Evolutionary conservation across 305 asterid species (phyloP).

Genomic region (Fraxinus floribunda): DNA sequence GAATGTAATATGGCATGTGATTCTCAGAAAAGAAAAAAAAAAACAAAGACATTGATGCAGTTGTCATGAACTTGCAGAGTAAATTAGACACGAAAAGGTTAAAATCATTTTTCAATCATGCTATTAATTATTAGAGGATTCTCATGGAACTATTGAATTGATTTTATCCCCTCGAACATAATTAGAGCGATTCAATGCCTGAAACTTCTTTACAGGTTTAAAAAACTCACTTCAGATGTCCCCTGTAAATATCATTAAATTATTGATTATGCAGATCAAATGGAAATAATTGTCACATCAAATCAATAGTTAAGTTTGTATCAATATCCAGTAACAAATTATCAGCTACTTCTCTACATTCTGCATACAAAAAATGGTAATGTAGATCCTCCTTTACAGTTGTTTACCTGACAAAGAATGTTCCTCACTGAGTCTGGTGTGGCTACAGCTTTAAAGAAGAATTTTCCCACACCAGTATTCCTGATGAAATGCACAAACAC

Average conservation of each 20-base stretch:
- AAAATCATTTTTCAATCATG: background rate
- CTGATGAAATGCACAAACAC: constrained; percentile 35
- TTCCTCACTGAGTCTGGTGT: constrained; percentile 72
- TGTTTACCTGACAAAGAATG: constrained; percentile 80
- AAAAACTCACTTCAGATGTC: background rate
- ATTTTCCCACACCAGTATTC: constrained; percentile 70
- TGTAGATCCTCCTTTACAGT: background rate
- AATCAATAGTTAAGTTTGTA: background rate
- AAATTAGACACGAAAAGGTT: background rate
- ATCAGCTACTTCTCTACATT: background rate
- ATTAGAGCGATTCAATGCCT: background rate
- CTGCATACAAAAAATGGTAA: background rate
- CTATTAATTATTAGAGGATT: background rate
- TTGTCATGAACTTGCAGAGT: background rate
- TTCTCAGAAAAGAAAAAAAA: background rate
- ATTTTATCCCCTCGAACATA: background rate
- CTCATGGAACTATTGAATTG: background rate
- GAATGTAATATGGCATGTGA: background rate
- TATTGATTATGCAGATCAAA: background rate
- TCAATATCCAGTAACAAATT: background rate
- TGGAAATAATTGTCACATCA: background rate
- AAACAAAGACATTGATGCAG: background rate
- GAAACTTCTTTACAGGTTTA: background rate
- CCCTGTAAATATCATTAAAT: background rate
- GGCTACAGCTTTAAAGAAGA: constrained; percentile 70